These are phyloP conservation scores for Firmiana major DNA, from an alignment of 345 rosid species.

Conservation along the genomic window DNA sequence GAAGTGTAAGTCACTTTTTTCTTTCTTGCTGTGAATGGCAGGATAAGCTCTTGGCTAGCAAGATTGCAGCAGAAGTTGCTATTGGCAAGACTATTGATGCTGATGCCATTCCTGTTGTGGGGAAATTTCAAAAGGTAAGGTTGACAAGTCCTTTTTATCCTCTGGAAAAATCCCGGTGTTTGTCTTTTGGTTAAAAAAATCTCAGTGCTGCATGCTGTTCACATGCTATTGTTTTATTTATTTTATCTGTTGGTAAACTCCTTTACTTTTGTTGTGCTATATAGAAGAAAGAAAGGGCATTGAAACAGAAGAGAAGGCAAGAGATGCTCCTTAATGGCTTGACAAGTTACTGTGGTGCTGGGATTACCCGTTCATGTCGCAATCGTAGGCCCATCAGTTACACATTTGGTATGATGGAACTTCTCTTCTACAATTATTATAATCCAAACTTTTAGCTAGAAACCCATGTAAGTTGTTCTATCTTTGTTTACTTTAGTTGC, in stretches of 20 bases:
- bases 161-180: background rate
- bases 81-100: conserved; percentile 46
- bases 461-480: no score
- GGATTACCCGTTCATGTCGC: conserved; percentile 62
- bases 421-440: conserved; percentile 8
- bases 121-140: conserved; percentile 60
- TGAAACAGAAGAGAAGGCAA: conserved; percentile 51
- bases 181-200: no score
- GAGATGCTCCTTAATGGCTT: conserved; percentile 43
- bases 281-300: conserved; percentile 69
- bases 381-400: conserved; percentile 52
- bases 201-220: background rate
- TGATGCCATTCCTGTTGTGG: conserved; percentile 52
- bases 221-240: background rate
- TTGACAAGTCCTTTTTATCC: conserved; percentile 7
- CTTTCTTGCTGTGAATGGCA: conserved; percentile 29
- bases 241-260: background rate
- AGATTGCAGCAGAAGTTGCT: conserved; percentile 44
- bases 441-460: no score
- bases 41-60: conserved; percentile 64
- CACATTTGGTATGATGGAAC: conserved; percentile 59
- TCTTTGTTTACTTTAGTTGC: background rate
- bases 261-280: background rate
- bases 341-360: conserved; percentile 28
- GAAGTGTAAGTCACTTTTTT: conserved; percentile 10